These are phyloP conservation scores for Pterocarpus santalinus DNA, from an alignment of 306 rosid species.

Conservation along the genomic window DNA sequence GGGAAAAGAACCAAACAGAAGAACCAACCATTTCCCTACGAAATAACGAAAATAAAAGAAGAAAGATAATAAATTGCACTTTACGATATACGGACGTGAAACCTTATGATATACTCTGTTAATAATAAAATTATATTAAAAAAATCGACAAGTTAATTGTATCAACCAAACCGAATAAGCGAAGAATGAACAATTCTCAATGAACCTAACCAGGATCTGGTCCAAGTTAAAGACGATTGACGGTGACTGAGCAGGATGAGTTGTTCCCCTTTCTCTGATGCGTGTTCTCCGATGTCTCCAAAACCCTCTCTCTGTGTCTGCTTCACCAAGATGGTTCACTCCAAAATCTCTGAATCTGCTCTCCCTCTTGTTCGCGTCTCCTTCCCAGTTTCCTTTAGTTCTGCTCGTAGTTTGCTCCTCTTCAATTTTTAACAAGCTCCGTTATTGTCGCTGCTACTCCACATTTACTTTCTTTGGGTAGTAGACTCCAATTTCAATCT, in stretches of 20 bases:
- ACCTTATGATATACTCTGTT: not conserved
- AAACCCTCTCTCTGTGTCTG: not conserved
- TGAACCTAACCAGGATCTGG: not conserved
- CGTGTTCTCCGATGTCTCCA: not conserved
- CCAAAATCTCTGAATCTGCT: not conserved
- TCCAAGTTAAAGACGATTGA: not conserved
- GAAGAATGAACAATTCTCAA: not conserved
- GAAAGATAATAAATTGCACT: no score
- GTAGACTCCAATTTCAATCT: no score
- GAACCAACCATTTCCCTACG: not conserved
- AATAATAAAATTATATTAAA: no score
- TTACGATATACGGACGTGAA: not conserved
- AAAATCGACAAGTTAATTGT: not conserved
- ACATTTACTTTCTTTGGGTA: no score
- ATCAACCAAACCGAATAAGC: not conserved
- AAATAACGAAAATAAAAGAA: not conserved
- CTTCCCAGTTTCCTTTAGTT: not conserved
- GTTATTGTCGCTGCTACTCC: no score
- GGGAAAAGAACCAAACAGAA: not conserved
- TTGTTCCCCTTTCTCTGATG: not conserved
- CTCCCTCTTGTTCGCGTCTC: not conserved
- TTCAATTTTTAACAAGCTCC: no score
- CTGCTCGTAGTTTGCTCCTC: not conserved
- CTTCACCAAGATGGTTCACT: not conserved
- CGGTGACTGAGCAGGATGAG: not conserved